Percentiles rank a stretch among this genome's conserved stretches.
These are phyloP conservation scores for Fusarium sp. DNA, from an alignment of 2,329 filamentous ascomycete species.

Conservation along the genomic window DNA sequence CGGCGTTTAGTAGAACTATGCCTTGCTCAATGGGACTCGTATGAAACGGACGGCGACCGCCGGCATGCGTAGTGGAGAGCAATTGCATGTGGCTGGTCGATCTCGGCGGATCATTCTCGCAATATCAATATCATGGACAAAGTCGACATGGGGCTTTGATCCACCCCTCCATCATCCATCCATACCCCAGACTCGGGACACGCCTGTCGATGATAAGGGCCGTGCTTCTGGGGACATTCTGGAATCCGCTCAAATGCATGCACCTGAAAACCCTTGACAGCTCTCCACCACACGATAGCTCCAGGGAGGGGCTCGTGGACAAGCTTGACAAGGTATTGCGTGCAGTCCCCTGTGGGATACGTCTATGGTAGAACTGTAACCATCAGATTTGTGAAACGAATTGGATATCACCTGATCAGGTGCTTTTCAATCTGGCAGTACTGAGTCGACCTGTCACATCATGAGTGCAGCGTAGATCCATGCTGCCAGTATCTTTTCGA, in stretches of 20 bases:
- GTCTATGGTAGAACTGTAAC: slow-evolving; percentile 3
- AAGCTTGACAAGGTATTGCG: slow-evolving; percentile 28
- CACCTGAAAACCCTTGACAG: slow-evolving; percentile 16
- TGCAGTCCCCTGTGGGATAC: slow-evolving; percentile 11
- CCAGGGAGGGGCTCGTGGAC: slow-evolving; percentile 6
- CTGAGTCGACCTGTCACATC: slow-evolving; percentile 5
- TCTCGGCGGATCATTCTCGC: slow-evolving; percentile 41
- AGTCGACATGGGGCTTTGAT: slow-evolving; percentile 17
- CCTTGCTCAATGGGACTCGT: slow-evolving; percentile 22
- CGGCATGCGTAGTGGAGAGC: slow-evolving; percentile 31
- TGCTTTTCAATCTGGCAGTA: slow-evolving; percentile 2
- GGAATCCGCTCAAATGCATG: slow-evolving; percentile 37
- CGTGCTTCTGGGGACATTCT: slow-evolving; percentile 46
- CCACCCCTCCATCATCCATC: slow-evolving; percentile 38
- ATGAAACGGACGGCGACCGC: slow-evolving; percentile 37
- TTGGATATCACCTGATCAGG: background rate
- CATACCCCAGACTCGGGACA: slow-evolving; percentile 8
- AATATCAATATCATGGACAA: slow-evolving; percentile 14
- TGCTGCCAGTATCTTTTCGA: background rate
- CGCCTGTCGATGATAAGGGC: slow-evolving; percentile 5
- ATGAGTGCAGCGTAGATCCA: background rate
- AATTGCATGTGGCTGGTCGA: slow-evolving; percentile 31
- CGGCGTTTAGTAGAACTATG: slow-evolving; percentile 3
- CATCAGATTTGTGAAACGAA: no score
- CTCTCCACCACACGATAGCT: slow-evolving; percentile 41